Evolutionary conservation across 2,329 filamentous ascomycete genomes (phyloP), one percentile per base, ranked within the genome.

Genomic region (Pseudogymnoascus sp.): DNA sequence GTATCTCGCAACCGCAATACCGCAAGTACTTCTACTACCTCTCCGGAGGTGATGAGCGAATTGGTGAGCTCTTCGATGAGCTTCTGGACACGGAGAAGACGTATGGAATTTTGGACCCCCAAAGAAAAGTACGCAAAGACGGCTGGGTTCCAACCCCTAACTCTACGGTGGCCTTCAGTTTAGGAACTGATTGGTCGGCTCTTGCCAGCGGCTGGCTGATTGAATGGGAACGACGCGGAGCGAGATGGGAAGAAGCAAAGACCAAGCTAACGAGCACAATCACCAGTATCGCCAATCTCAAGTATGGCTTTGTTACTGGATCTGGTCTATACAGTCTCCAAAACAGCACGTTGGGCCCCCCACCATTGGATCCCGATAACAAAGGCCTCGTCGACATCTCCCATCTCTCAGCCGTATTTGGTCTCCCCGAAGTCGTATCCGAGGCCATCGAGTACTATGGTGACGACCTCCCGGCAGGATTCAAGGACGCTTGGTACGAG

Each of bases 141-240:
- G 75, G 77, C 1, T 79, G 78, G 68, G 73, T 74, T 0, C 79
- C 80, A 2, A 74, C 62, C 39, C 78, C 72, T 5, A 74, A 63
- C 22, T 54, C 69, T 6, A 74, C 66, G 14, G 74, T 80, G 0
- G 77, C 79, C 39, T 76, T 84, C 7, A 76, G 79, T 35, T 74
- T 86, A 2, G 82, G 82, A 2, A 83, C 82, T 0, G 83, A 86
- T 65, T 86, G 81, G 80, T 77, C 78, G 0, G 79, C 79, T 0
- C 72, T 86, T 1, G 82, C 82, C 0, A 77, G 78, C 2, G 77
- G 77, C 0, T 86, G 82, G 79, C 74, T 86, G 0, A 76, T 84
- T 1, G 83, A 83, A 62, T 85, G 80, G 79, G 83, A 85, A 67
- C 76, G 82, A 0, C 78, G 78, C 1, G 80, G 81, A 0, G 71